These are phyloP conservation scores for Trypanosoma lewisi DNA, from an alignment of 208 protist genomes.

Conservation along the genomic window DNA sequence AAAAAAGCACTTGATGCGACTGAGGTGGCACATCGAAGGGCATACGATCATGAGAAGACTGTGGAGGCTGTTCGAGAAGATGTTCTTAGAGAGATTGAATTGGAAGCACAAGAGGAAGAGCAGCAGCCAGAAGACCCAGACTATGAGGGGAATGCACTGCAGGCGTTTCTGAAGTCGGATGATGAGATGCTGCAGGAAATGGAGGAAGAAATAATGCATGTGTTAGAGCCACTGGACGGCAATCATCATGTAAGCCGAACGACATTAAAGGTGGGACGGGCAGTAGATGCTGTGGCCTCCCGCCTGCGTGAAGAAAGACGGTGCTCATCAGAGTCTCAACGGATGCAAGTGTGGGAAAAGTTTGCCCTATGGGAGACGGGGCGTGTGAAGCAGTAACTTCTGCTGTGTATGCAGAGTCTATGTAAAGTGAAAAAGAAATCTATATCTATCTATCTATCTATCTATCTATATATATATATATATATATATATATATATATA, in stretches of 20 bases:
- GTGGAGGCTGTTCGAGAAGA: constrained; percentile 28
- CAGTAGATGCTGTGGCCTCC: constrained; percentile 33
- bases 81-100: constrained; percentile 31
- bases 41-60: constrained; percentile 43
- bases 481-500: too few species aligned
- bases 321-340: constrained; percentile 9
- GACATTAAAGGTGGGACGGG: constrained; percentile 30
- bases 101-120: constrained; percentile 24
- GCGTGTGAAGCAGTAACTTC: constrained; percentile 21
- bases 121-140: constrained; percentile 2
- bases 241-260: constrained; percentile 12
- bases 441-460: neutral
- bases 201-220: constrained; percentile 68
- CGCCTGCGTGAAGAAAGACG: constrained; percentile 27
- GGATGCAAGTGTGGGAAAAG: constrained; percentile 43
- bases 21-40: constrained; percentile 38
- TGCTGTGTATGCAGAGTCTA: neutral
- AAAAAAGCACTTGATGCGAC: constrained; percentile 12
- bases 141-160: constrained; percentile 12
- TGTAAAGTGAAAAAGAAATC: neutral
- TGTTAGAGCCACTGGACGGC: constrained; percentile 33
- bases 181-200: constrained; percentile 75
- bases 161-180: constrained; percentile 43
- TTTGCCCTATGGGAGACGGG: constrained; percentile 63
- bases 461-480: constrained; percentile 17